These are phyloP conservation scores for Sisymbrium irio DNA, from an alignment of 345 rosid genomes.

Conservation along the genomic window DNA sequence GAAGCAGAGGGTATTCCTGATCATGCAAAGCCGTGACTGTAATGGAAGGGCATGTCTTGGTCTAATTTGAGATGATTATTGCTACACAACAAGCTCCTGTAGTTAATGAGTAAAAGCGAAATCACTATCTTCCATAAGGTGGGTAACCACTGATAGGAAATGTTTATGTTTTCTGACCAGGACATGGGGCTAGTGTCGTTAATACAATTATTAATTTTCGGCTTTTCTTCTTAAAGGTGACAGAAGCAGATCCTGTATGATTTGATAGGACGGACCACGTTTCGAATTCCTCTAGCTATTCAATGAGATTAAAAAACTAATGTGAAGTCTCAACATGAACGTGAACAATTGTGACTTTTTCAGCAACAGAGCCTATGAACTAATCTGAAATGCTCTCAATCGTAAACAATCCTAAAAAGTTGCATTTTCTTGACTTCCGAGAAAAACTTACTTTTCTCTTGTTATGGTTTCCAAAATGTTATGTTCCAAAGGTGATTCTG, in stretches of 20 bases:
- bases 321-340: no score
- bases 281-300: background rate
- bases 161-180: background rate
- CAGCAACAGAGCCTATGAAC: background rate
- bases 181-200: no score
- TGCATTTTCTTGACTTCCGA: background rate
- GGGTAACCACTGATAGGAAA: background rate
- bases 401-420: background rate
- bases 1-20: slow-evolving; percentile 55
- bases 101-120: background rate
- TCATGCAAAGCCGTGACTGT: slow-evolving; percentile 60
- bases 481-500: background rate
- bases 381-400: background rate
- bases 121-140: background rate
- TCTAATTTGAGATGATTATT: slow-evolving; percentile 24
- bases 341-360: no score
- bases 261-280: background rate
- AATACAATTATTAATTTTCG: background rate
- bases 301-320: background rate
- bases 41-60: slow-evolving; percentile 65
- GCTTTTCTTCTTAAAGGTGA: background rate
- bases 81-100: background rate
- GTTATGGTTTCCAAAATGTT: background rate
- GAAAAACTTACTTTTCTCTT: background rate
- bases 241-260: background rate